These are phyloP conservation scores for Paracorniculantispora psalliotae DNA, from an alignment of 2,329 filamentous ascomycete genomes.

Conservation along the genomic window DNA sequence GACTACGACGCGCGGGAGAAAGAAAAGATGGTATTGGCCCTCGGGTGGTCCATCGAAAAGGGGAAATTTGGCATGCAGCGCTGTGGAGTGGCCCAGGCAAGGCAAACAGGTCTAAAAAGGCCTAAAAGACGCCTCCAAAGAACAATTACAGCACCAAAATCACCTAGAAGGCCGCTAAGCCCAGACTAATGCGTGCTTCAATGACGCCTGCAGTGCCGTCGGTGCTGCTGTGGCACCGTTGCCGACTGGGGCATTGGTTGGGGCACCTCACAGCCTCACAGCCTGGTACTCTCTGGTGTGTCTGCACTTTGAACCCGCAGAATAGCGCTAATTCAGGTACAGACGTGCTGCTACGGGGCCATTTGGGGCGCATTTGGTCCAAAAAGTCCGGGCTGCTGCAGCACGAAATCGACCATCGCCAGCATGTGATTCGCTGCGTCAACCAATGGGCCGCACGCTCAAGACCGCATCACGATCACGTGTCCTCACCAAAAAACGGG, in stretches of 20 bases:
- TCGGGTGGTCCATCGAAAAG: constrained; percentile 24
- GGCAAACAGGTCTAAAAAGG: not conserved
- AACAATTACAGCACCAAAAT: not conserved
- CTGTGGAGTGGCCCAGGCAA: not conserved
- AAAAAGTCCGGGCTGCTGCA: not conserved
- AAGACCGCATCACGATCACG: not conserved
- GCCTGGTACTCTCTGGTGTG: no score
- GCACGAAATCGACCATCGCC: constrained; percentile 2
- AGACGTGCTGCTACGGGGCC: not conserved
- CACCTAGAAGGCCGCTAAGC: not conserved
- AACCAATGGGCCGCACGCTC: not conserved
- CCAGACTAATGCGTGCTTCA: not conserved
- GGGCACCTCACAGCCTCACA: no score
- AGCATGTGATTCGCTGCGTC: constrained; percentile 30
- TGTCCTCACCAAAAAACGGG: not conserved
- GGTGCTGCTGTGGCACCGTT: not conserved
- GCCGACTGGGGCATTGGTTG: not conserved
- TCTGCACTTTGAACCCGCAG: no score
- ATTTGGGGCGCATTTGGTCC: not conserved
- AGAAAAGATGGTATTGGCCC: constrained; percentile 8
- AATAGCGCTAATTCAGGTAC: not conserved
- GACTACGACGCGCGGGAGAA: constrained; percentile 20
- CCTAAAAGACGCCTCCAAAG: no score
- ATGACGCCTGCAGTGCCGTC: not conserved
- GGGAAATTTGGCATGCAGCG: constrained; percentile 30